Conservation (phyloP, 108 stramenopile genomes). For the Stephanodiscus triporus region DNA sequence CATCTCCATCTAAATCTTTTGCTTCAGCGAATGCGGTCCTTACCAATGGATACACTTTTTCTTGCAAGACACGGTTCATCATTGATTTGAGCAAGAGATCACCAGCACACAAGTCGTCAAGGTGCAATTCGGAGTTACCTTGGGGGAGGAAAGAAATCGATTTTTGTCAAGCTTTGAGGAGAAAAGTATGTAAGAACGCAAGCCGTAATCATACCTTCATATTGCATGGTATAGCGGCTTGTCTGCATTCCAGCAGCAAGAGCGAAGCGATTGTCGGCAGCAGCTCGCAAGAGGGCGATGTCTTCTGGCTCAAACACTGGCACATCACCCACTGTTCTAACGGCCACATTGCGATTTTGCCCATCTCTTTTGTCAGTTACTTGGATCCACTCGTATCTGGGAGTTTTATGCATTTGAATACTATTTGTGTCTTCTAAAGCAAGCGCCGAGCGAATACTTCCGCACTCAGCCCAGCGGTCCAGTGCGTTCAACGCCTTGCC, state of each 20-base stretch:
- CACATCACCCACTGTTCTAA: constrained; percentile 29
- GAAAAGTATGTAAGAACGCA: not conserved
- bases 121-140: constrained; percentile 44
- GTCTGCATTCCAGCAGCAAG: constrained; percentile 38
- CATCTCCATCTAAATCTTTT: constrained; percentile 11
- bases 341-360: constrained; percentile 20
- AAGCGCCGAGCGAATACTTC: constrained; percentile 33
- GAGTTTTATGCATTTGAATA: constrained; percentile 10
- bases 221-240: constrained; percentile 48
- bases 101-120: constrained; percentile 40
- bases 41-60: constrained; percentile 63
- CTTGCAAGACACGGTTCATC: constrained; percentile 40
- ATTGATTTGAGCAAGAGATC: constrained; percentile 34
- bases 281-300: constrained; percentile 27
- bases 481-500: constrained; percentile 30
- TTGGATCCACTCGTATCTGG: constrained; percentile 38
- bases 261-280: constrained; percentile 45
- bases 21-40: constrained; percentile 53
- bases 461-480: constrained; percentile 47
- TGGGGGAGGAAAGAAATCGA: not conserved
- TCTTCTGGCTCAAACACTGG: constrained; percentile 38
- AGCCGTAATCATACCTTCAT: constrained; percentile 18
- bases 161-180: not conserved
- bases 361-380: constrained; percentile 4
- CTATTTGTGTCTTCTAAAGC: constrained; percentile 28